phyloP scores from a whole-genome alignment of 257 asterid species.

The Forsythia suspensa region DNA sequence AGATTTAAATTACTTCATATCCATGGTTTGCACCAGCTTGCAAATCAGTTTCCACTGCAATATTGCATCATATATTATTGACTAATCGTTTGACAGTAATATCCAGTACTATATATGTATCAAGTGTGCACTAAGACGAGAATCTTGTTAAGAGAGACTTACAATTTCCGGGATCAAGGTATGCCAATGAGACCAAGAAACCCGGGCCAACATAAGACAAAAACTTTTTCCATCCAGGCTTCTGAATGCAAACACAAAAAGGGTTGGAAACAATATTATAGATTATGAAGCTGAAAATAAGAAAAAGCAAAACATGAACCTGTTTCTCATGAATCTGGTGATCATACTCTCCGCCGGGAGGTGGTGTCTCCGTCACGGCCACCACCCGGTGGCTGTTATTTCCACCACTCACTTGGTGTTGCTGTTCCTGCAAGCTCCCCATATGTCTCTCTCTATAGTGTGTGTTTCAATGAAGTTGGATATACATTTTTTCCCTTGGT shows the following conservation, averaged over 20 bases:
- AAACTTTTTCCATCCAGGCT: slow-evolving; percentile 82
- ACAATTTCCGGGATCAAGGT: slow-evolving; percentile 95
- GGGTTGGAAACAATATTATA: not conserved
- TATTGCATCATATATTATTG: not conserved
- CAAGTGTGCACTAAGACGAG: too few relatives aligned
- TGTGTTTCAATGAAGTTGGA: not conserved
- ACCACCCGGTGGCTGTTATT: slow-evolving; percentile 44
- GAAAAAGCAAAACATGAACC: slow-evolving; percentile 4
- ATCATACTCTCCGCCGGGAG: slow-evolving; percentile 18
- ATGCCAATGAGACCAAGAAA: slow-evolving; percentile 86
- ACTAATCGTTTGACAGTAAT: not conserved
- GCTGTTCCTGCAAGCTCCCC: slow-evolving; percentile 48
- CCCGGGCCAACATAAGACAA: slow-evolving; percentile 83
- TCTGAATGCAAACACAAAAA: slow-evolving; percentile 29
- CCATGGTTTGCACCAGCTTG: slow-evolving; percentile 94
- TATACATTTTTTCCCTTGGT: not conserved
- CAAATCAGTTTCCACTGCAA: slow-evolving; percentile 88
- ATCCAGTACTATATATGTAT: too few relatives aligned
- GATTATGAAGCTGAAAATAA: not conserved
- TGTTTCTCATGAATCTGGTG: slow-evolving; percentile 23
- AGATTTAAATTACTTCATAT: slow-evolving; percentile 43
- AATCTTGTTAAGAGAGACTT: slow-evolving; percentile 10
- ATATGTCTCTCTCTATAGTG: slow-evolving; percentile 16
- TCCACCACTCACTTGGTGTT: slow-evolving; percentile 28
- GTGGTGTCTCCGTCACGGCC: slow-evolving; percentile 41